These are phyloP conservation scores for Golubevia sp. DNA, from an alignment of 1,284 basidiomycete genomes.

Conservation along the genomic window DNA sequence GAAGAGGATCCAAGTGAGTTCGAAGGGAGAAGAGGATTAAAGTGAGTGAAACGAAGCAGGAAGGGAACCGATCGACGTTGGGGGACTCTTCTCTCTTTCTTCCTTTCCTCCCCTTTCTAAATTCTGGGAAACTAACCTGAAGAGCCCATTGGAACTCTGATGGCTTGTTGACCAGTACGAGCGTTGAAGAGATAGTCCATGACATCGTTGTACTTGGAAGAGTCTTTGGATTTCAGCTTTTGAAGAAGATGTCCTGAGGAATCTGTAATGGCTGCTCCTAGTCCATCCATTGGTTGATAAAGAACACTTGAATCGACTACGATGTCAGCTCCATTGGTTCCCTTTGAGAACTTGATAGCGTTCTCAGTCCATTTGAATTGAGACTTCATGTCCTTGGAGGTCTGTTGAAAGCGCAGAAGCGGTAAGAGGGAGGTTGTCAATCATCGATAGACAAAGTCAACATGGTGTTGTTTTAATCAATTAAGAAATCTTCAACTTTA, in stretches of 20 bases:
- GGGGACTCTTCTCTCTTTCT: background rate
- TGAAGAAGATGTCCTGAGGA: conserved; percentile 23
- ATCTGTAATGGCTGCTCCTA: conserved; percentile 38
- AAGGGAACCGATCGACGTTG: background rate
- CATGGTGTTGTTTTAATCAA: no score
- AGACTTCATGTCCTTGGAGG: conserved; percentile 3
- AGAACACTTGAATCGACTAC: conserved; percentile 21
- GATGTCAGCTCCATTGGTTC: conserved; percentile 22
- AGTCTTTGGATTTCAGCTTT: conserved; percentile 20
- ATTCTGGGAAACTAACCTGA: conserved; percentile 26
- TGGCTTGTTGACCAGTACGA: conserved; percentile 25
- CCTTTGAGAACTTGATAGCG: conserved; percentile 3
- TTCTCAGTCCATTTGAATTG: conserved; percentile 23
- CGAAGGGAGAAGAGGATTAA: background rate
- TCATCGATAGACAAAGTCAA: no score
- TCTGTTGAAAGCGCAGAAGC: conserved; percentile 7
- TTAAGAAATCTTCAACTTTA: no score
- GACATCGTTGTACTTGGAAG: conserved; percentile 17
- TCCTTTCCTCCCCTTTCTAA: conserved; percentile 12
- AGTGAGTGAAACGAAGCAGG: background rate
- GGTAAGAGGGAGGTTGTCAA: background rate
- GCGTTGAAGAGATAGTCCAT: conserved; percentile 37
- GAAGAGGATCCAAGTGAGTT: background rate
- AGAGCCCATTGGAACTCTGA: conserved; percentile 29
- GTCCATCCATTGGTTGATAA: conserved; percentile 29